A percentile compares a stretch with the other conserved stretches of the same genome.
These are phyloP conservation scores for Mycena metata DNA, from an alignment of 768 basidiomycete genomes.

Conservation along the genomic window DNA sequence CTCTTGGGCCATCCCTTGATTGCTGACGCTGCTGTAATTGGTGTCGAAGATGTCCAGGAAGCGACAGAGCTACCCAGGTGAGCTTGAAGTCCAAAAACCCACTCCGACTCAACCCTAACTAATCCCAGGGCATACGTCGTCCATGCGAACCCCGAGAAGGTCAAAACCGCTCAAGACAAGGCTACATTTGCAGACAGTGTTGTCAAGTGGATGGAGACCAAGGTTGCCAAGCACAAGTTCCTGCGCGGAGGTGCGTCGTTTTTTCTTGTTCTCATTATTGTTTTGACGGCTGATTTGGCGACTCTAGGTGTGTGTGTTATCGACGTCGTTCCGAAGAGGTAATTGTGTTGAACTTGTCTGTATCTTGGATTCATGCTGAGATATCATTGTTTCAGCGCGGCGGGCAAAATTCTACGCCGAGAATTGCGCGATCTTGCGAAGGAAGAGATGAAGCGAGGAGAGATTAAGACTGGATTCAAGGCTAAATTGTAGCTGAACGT, in stretches of 20 bases:
- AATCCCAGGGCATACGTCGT: conserved; percentile 63
- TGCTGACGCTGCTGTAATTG: conserved; percentile 78
- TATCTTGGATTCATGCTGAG: too few relatives aligned
- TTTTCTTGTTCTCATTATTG: too few relatives aligned
- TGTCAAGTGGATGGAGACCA: conserved; percentile 64
- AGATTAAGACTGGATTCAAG: conserved; percentile 16
- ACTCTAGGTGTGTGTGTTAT: conserved; percentile 65
- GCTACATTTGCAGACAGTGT: conserved; percentile 57
- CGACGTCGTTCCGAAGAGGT: conserved; percentile 68
- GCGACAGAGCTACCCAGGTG: conserved; percentile 62
- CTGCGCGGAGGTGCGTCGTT: conserved; percentile 66
- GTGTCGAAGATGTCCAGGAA: conserved; percentile 63
- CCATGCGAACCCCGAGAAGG: conserved; percentile 43
- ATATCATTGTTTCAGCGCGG: conserved; percentile 17
- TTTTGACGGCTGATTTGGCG: background rate
- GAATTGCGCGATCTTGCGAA: conserved; percentile 66
- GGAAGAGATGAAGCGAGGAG: conserved; percentile 46
- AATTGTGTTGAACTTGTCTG: background rate
- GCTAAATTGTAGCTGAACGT: conserved; percentile 18
- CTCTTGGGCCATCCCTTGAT: conserved; percentile 71
- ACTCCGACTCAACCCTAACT: background rate
- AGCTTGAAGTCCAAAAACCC: background rate
- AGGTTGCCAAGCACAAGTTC: conserved; percentile 72
- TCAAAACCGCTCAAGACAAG: conserved; percentile 41
- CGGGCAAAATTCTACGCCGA: conserved; percentile 75